phyloP scores from a whole-genome alignment of 2,329 filamentous ascomycete species.

The Diplodia scrobiculata region DNA sequence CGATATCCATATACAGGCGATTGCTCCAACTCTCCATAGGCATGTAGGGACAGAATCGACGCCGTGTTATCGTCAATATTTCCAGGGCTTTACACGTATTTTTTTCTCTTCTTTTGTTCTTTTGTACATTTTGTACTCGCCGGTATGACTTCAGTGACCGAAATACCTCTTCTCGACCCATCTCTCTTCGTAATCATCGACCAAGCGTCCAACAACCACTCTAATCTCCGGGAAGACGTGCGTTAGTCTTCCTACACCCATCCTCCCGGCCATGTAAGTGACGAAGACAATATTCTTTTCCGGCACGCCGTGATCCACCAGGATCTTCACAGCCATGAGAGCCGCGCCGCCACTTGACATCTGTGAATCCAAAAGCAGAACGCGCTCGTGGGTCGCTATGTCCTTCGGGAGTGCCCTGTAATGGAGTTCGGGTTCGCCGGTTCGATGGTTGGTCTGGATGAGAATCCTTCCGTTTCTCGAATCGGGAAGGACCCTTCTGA shows the following conservation, averaged over 20 bases:
- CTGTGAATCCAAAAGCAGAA: conserved; percentile 87
- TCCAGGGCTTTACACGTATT: background rate
- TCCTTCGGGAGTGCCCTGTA: conserved; percentile 75
- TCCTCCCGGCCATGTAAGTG: conserved; percentile 83
- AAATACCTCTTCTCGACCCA: conserved; percentile 92
- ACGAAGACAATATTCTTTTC: conserved; percentile 87
- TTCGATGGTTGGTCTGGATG: conserved; percentile 74
- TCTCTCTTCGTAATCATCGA: conserved; percentile 77
- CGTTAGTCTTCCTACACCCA: conserved; percentile 80
- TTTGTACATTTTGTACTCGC: conserved; percentile 9
- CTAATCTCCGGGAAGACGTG: conserved; percentile 86
- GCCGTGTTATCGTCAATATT: background rate
- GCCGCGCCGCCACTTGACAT: conserved; percentile 87
- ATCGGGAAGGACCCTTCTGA: conserved; percentile 89
- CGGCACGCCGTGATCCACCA: conserved; percentile 88
- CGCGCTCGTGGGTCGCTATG: conserved; percentile 73
- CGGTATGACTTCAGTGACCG: conserved; percentile 63
- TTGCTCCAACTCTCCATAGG: background rate
- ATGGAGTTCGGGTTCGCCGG: conserved; percentile 87
- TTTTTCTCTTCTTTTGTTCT: background rate
- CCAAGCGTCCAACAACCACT: conserved; percentile 80
- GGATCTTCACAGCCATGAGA: conserved; percentile 93
- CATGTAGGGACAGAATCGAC: background rate
- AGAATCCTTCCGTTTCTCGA: conserved; percentile 85
- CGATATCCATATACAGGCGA: background rate